These are phyloP conservation scores for Porphyra umbilicalis DNA, from an alignment of 31 red algal species.

Conservation along the genomic window DNA sequence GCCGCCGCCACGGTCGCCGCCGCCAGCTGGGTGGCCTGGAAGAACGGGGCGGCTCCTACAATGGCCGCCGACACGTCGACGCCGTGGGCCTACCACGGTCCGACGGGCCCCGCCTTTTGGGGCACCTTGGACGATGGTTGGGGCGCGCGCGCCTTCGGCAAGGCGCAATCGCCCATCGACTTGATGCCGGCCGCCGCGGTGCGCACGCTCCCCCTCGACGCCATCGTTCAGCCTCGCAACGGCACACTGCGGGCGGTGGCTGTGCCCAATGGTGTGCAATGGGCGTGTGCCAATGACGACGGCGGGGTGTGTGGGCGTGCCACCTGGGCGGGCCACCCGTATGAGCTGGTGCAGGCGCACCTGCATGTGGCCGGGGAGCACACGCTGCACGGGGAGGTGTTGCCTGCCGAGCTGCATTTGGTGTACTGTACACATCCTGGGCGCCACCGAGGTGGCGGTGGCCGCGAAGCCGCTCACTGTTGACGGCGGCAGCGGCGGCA, in stretches of 20 bases:
- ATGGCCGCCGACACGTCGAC: not conserved
- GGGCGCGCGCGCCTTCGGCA: constrained; percentile 9
- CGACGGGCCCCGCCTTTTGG: constrained; percentile 23
- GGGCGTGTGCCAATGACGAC: constrained; percentile 1
- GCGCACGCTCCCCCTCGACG: not conserved
- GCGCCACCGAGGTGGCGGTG: not conserved
- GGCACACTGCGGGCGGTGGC: not conserved
- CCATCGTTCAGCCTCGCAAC: not conserved
- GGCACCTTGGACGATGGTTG: constrained; percentile 2
- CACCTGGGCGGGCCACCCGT: constrained; percentile 6
- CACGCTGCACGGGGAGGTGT: constrained; percentile 33
- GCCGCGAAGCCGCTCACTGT: too few species aligned
- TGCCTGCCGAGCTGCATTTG: constrained; percentile 34
- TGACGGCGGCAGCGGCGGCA: not conserved
- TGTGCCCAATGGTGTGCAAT: constrained; percentile 4
- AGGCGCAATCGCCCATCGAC: constrained; percentile 29
- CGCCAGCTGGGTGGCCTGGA: too few species aligned
- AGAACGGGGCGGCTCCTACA: too few species aligned
- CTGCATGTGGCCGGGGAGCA: constrained; percentile 33
- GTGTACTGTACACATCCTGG: constrained; percentile 4
- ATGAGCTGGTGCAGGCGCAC: constrained; percentile 24
- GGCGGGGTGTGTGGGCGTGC: constrained; percentile 7
- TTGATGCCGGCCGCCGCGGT: not conserved
- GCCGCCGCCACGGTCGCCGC: too few species aligned
- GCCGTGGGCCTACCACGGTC: not conserved